phyloP scores from a whole-genome alignment of 768 basidiomycete genomes.

The Obba rivulosa region DNA sequence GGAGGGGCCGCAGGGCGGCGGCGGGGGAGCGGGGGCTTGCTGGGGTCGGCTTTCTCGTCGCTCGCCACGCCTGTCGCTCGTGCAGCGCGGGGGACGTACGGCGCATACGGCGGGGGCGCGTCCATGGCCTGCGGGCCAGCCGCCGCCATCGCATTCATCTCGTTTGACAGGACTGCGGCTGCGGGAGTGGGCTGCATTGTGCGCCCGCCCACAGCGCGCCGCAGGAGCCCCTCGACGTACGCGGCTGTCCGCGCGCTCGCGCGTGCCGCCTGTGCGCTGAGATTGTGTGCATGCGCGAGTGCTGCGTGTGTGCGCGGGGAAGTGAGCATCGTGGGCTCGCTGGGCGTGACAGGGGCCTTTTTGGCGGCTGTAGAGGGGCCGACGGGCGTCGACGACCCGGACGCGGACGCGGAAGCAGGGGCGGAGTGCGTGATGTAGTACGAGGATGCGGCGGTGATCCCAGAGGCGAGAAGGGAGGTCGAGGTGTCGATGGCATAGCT shows the following conservation, averaged over 20 bases:
- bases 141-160: background rate
- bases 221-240: slow-evolving; percentile 56
- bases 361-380: slow-evolving; percentile 10
- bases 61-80: background rate
- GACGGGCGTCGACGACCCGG: slow-evolving; percentile 19
- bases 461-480: slow-evolving; percentile 56
- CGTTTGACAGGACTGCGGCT: background rate
- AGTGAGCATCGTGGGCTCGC: slow-evolving; percentile 28
- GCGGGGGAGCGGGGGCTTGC: slow-evolving; percentile 6
- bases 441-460: slow-evolving; percentile 55
- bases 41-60: slow-evolving; percentile 1
- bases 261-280: slow-evolving; percentile 61
- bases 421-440: slow-evolving; percentile 56
- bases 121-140: background rate
- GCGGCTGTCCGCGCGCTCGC: slow-evolving; percentile 59
- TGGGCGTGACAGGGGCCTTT: slow-evolving; percentile 25
- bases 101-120: background rate
- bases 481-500: slow-evolving; percentile 67
- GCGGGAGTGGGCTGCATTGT: slow-evolving; percentile 15
- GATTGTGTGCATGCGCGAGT: slow-evolving; percentile 55
- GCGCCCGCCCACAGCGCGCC: slow-evolving; percentile 47
- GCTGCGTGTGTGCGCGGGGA: slow-evolving; percentile 54
- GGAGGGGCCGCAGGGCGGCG: background rate
- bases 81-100: background rate
- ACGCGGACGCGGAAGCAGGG: slow-evolving; percentile 36